These are phyloP conservation scores for Trichoderma sp. DNA, from an alignment of 2,329 filamentous ascomycete genomes.

Conservation along the genomic window DNA sequence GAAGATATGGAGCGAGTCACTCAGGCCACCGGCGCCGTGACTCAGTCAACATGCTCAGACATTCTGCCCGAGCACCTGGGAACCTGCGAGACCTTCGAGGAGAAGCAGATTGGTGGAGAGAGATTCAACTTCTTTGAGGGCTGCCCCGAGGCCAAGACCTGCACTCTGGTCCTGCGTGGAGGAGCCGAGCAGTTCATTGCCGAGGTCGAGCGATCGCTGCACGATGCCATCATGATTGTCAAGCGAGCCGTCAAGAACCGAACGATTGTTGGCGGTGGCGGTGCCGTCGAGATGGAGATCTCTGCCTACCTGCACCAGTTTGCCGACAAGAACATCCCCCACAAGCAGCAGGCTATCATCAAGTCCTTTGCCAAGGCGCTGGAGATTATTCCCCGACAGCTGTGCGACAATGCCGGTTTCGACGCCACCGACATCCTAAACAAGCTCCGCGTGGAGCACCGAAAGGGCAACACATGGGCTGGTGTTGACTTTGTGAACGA, in stretches of 20 bases:
- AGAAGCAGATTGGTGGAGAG: slow-evolving; percentile 95
- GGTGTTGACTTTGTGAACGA: slow-evolving; percentile 94
- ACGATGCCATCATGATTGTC: slow-evolving; percentile 99
- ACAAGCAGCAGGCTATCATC: slow-evolving; percentile 97
- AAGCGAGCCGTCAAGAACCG: slow-evolving; percentile 96
- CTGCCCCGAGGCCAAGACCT: slow-evolving; percentile 93
- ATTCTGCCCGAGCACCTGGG: slow-evolving; percentile 88
- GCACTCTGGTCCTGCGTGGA: slow-evolving; percentile 90
- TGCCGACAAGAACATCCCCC: slow-evolving; percentile 86
- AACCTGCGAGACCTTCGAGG: slow-evolving; percentile 86
- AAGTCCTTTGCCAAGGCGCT: slow-evolving; percentile 97
- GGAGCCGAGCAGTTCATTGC: slow-evolving; percentile 99
- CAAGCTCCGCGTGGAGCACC: slow-evolving; percentile 91
- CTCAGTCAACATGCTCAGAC: slow-evolving; percentile 96
- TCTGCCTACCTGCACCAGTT: slow-evolving; percentile 91
- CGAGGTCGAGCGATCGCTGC: slow-evolving; percentile 94
- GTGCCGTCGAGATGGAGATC: slow-evolving; percentile 94
- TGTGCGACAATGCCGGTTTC: slow-evolving; percentile 98
- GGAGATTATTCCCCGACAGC: slow-evolving; percentile 92
- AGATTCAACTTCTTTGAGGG: slow-evolving; percentile 98
- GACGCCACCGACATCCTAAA: slow-evolving; percentile 98
- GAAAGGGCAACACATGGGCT: slow-evolving; percentile 89
- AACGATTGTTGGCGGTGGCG: slow-evolving; percentile 91
- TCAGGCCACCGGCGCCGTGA: slow-evolving; percentile 86
- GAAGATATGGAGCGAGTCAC: slow-evolving; percentile 97